phyloP scores from a whole-genome alignment of 2,329 filamentous ascomycete genomes.

The Penicillium sp. region DNA sequence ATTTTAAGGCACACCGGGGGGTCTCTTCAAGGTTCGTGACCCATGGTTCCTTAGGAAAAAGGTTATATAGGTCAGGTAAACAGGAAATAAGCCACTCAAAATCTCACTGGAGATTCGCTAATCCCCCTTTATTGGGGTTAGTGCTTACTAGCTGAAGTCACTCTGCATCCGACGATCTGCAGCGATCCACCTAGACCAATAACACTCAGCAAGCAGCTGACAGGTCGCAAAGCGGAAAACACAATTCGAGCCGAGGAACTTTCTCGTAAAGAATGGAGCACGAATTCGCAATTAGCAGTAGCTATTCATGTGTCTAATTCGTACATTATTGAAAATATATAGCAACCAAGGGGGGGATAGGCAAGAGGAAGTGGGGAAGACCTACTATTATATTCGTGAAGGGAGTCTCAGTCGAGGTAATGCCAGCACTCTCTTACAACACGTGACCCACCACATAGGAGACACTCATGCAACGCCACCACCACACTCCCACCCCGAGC shows the following conservation, averaged over 20 bases:
- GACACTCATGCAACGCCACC: neutral
- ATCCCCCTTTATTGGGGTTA: neutral
- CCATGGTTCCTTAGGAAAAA: neutral
- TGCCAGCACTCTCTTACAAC: neutral
- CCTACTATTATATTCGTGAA: no score
- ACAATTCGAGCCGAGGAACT: no score
- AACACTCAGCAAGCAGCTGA: neutral
- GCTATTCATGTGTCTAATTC: no score
- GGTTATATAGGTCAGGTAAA: neutral
- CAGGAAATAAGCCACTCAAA: neutral
- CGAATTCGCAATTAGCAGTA: no score
- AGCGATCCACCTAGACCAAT: neutral
- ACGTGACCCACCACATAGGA: neutral
- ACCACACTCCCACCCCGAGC: neutral
- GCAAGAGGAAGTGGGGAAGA: no score
- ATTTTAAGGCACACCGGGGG: neutral
- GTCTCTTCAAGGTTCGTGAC: neutral
- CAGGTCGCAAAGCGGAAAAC: neutral
- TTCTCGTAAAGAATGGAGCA: no score
- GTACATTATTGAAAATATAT: no score
- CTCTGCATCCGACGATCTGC: neutral
- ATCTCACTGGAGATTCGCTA: neutral
- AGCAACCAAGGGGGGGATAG: no score
- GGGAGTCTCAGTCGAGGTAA: no score
- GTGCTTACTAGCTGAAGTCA: neutral